Conservation (phyloP, 2,329 filamentous ascomycete species). For the Tolypocladium ovalisporum region DNA sequence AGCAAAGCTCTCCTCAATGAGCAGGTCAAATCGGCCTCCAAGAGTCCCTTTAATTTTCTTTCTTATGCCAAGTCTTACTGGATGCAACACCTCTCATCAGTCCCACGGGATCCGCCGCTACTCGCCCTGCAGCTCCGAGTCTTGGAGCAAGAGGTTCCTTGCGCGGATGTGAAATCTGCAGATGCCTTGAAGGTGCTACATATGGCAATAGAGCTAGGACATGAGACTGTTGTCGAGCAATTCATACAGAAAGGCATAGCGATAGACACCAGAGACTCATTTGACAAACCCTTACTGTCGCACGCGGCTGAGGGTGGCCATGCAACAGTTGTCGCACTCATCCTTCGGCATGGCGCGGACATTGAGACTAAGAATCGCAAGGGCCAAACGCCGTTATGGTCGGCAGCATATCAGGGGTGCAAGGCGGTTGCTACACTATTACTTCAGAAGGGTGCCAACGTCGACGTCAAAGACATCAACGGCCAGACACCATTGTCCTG, state of each 20-base stretch:
- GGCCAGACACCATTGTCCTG: neutral
- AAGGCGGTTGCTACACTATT: neutral
- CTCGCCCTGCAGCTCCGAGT: neutral
- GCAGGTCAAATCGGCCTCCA: neutral
- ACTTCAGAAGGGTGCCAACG: neutral
- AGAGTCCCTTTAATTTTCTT: neutral
- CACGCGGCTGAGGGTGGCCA: neutral
- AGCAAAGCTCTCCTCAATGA: neutral
- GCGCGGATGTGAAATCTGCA: too few species aligned
- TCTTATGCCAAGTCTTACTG: neutral
- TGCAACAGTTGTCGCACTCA: neutral
- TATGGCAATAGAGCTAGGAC: neutral
- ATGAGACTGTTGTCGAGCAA: neutral
- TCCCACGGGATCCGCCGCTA: neutral
- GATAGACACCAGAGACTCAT: too few species aligned
- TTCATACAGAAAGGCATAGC: neutral
- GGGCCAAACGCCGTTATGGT: neutral
- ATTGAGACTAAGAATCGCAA: neutral
- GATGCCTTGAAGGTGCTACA: neutral
- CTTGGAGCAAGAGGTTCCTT: neutral
- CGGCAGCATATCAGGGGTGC: neutral
- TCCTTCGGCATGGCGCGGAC: neutral
- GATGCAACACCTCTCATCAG: neutral
- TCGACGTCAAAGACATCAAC: neutral
- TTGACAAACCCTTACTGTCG: too few species aligned